Evolutionary conservation across 352 stramenopile genomes (phyloP).

Genomic region (Pythium sukuiense): DNA sequence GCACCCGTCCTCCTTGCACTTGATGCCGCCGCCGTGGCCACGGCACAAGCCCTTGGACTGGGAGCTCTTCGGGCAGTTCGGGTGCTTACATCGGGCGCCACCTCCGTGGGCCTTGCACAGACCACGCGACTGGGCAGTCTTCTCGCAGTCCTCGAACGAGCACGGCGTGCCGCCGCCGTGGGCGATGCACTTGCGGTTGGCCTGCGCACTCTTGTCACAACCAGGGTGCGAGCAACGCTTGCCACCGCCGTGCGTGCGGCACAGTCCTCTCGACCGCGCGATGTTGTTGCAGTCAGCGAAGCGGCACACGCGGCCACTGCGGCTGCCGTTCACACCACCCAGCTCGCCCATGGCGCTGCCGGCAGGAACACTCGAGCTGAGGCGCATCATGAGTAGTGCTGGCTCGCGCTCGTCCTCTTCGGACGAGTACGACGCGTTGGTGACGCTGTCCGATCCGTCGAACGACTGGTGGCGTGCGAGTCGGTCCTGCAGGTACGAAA

Average conservation of each 20-base stretch:
- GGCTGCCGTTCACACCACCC: constrained; percentile 20
- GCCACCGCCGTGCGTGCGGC: constrained; percentile 72
- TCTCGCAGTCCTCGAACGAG: constrained; percentile 85
- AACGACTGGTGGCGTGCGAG: constrained; percentile 54
- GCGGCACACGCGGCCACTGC: constrained; percentile 74
- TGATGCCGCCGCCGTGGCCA: constrained; percentile 81
- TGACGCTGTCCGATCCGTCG: constrained; percentile 56
- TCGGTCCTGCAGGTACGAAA: constrained; percentile 64
- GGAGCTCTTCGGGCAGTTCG: constrained; percentile 83
- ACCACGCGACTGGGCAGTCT: constrained; percentile 82
- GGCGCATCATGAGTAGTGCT: constrained; percentile 49
- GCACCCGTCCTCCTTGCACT: constrained; percentile 84
- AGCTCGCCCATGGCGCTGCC: constrained; percentile 24
- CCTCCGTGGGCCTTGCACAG: constrained; percentile 85
- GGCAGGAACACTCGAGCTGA: constrained; percentile 67
- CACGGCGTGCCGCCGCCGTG: constrained; percentile 84
- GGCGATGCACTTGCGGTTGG: constrained; percentile 87
- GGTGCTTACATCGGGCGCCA: constrained; percentile 80
- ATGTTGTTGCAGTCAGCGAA: constrained; percentile 88
- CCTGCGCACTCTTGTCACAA: constrained; percentile 88
- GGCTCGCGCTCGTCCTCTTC: constrained; percentile 54
- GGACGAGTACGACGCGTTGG: constrained; percentile 64
- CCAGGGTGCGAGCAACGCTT: constrained; percentile 82
- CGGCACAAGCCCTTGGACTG: constrained; percentile 83
- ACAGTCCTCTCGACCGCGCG: constrained; percentile 79